Percentiles rank a stretch among this genome's conserved stretches.
Conservation (phyloP, 441 rosid genomes). For the Bocquillonia castaneifolia region DNA sequence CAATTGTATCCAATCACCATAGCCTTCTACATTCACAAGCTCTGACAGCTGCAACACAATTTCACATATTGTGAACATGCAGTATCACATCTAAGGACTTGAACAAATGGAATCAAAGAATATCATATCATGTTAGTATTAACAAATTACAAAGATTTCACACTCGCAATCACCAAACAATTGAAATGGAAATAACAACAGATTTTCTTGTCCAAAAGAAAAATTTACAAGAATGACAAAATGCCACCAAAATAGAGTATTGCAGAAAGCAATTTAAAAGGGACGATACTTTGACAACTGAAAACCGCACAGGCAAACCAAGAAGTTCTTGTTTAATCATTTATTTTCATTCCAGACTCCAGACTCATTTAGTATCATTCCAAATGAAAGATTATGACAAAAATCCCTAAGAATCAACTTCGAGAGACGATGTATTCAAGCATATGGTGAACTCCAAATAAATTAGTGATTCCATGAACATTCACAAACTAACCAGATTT, state of each 20-base stretch:
- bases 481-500: background rate
- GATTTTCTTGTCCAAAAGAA: background rate
- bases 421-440: background rate
- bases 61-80: slow-evolving; percentile 22
- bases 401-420: background rate
- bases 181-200: background rate
- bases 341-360: too few species aligned
- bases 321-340: background rate
- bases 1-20: slow-evolving; percentile 94
- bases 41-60: slow-evolving; percentile 79
- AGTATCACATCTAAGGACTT: background rate
- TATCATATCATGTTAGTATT: background rate
- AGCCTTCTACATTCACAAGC: slow-evolving; percentile 96
- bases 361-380: background rate
- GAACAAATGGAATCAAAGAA: background rate
- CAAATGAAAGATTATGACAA: background rate
- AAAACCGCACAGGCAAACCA: background rate
- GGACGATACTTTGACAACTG: background rate
- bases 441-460: background rate
- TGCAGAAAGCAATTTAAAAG: background rate
- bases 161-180: background rate
- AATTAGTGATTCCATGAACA: background rate
- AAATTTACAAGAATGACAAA: background rate
- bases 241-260: background rate
- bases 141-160: background rate